phyloP scores from a whole-genome alignment of 495 filamentous ascomycete genomes.

The Niebla homalea region DNA sequence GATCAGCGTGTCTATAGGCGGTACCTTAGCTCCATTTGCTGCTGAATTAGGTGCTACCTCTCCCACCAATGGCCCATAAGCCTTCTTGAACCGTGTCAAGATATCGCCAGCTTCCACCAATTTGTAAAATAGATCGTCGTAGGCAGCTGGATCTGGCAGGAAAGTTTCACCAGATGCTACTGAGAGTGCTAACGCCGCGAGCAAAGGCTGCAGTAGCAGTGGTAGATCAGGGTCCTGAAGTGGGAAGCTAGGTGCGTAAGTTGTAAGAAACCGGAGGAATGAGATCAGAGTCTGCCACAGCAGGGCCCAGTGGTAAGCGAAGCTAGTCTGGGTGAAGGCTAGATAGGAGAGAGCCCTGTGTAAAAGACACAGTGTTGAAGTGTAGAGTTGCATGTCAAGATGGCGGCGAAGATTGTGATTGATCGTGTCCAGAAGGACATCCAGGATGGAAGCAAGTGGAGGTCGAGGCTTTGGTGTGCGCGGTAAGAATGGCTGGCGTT shows the following conservation, averaged over 20 bases:
- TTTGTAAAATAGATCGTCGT: conserved; percentile 98
- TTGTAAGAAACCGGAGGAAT: conserved; percentile 80
- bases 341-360: conserved; percentile 73
- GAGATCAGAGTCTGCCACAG: conserved; percentile 83
- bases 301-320: conserved; percentile 89
- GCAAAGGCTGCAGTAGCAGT: conserved; percentile 51
- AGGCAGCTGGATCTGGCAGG: conserved; percentile 75
- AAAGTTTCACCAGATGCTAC: conserved; percentile 84
- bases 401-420: conserved; percentile 84
- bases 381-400: conserved; percentile 77
- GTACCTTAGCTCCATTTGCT: conserved; percentile 21
- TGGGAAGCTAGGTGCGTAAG: conserved; percentile 65
- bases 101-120: conserved; percentile 83
- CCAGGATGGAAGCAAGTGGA: conserved; percentile 61
- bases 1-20: conserved; percentile 70
- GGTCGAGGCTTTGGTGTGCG: conserved; percentile 55
- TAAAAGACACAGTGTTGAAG: conserved; percentile 58
- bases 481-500: conserved; percentile 81
- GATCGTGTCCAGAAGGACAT: conserved; percentile 77
- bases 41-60: conserved; percentile 4
- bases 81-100: conserved; percentile 68
- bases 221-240: conserved; percentile 39
- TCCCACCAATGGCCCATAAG: conserved; percentile 33
- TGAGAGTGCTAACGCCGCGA: conserved; percentile 74
- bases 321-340: conserved; percentile 59